Evolutionary conservation across 371 early-diverging fungal genomes (phyloP), one percentile per base, ranked within the genome.

Genomic region (Globomyces sp.): DNA sequence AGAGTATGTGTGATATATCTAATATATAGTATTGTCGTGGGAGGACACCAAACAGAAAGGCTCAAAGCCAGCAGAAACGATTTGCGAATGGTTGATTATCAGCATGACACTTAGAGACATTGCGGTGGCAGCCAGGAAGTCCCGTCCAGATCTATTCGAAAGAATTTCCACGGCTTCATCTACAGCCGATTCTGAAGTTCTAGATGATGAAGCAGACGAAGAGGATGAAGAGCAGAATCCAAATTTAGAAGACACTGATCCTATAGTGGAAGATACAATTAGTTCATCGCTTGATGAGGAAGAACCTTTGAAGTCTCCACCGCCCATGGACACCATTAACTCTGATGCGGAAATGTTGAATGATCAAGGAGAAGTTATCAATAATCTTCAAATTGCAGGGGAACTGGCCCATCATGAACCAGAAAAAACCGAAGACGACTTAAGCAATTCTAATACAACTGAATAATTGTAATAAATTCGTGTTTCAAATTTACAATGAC

Each of bases 21-120:
- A 24, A 6, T 24, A 62, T 24, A 63, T 47, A 73, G 69, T 72
- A 2, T 64, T 77, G 1, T 62, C 73, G 37, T 64, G 50, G 40
- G 71, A 73, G 5, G 82, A 80, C 40, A 75, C 76, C 42, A 72
- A 71, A 53, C 71, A 74, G 44, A 68, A 72, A 41, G 75, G 75
- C 0, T 80, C 80, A 4, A 41, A 71, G 9, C 85, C 85, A 0
- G 75, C 83, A 0, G 69, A 78, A 64, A 43, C 57, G 46, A 81
- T 85, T 71, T 73, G 69, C 65, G 78, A 79, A 46, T 85, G 85
- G 85, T 74, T 83, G 1, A 57, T 78, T 4, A 75, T 83, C 0
- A 73, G 79, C 4, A 65, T 83, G 8, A 74, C 70, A 10, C 66
- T 85, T 6, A 68, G 80, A 1, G 68, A 77, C 34, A 67, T 72